phyloP scores from a whole-genome alignment of 768 basidiomycete genomes.

The Termitomyces sp. region DNA sequence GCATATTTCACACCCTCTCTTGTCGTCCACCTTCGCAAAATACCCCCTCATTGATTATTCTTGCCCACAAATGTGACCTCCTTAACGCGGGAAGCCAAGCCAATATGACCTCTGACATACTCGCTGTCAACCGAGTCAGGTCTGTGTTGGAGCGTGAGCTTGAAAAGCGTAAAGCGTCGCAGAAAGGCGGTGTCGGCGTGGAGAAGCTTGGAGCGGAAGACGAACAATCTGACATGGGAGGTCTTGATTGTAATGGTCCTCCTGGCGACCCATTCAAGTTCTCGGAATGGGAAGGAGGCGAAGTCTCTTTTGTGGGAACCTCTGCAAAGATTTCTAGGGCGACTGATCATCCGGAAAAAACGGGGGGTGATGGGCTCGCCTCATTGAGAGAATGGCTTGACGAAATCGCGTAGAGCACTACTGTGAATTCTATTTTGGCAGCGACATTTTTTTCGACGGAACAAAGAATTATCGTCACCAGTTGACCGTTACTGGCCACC shows the following conservation, averaged over 20 bases:
- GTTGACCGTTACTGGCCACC: background rate
- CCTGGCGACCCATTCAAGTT: constrained; percentile 62
- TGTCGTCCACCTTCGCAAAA: constrained; percentile 68
- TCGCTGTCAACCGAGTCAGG: constrained; percentile 67
- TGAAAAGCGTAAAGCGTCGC: constrained; percentile 66
- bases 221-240: constrained; percentile 60
- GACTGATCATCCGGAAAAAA: constrained; percentile 32
- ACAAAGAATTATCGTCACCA: background rate
- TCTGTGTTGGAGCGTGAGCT: constrained; percentile 81
- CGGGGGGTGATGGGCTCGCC: constrained; percentile 31
- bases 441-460: background rate
- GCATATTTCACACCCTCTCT: constrained; percentile 61
- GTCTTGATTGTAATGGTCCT: constrained; percentile 61
- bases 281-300: constrained; percentile 80
- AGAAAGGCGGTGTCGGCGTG: constrained; percentile 60
- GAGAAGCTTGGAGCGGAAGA: constrained; percentile 74
- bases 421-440: background rate
- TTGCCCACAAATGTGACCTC: constrained; percentile 77
- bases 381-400: constrained; percentile 46
- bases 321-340: constrained; percentile 31
- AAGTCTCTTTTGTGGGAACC: constrained; percentile 62
- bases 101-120: constrained; percentile 28
- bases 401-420: constrained; percentile 20
- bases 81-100: constrained; percentile 45
- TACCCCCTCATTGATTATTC: constrained; percentile 55